A percentile compares a stretch with the other conserved stretches of the same genome.
Evolutionary conservation across 257 asterid genomes (phyloP).

Genomic region (Capsicum baccatum): DNA sequence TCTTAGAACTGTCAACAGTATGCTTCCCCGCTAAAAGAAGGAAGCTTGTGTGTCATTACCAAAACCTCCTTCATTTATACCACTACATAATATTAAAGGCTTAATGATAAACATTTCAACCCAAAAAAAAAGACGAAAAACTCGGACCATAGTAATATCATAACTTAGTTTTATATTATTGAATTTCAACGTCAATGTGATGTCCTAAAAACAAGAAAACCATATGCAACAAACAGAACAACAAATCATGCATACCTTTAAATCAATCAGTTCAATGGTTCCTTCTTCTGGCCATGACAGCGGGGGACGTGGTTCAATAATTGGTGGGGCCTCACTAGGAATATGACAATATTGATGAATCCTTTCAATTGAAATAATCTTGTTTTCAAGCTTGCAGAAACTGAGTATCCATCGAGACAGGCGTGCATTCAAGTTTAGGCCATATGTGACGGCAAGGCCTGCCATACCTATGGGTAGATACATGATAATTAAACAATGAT

Average conservation of each 20-base stretch:
- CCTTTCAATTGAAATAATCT: slow-evolving; percentile 93
- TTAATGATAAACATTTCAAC: slow-evolving; percentile 20
- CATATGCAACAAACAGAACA: slow-evolving; percentile 28
- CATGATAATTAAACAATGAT: slow-evolving; percentile 14
- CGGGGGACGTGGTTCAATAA: slow-evolving; percentile 75
- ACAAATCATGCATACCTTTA: slow-evolving; percentile 63
- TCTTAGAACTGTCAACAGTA: slow-evolving; percentile 7
- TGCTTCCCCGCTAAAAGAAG: neutral
- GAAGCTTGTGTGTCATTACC: slow-evolving; percentile 16
- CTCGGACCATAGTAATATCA: neutral
- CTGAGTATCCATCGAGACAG: slow-evolving; percentile 98
- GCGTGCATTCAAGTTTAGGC: slow-evolving; percentile 94
- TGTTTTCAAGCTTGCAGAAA: slow-evolving; percentile 99
- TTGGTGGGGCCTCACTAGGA: slow-evolving; percentile 92
- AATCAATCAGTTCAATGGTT: slow-evolving; percentile 73
- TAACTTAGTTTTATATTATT: slow-evolving; percentile 14
- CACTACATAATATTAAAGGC: slow-evolving; percentile 1
- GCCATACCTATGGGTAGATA: slow-evolving; percentile 75
- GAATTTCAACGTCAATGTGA: neutral
- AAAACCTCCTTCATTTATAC: slow-evolving; percentile 1
- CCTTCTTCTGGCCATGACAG: slow-evolving; percentile 92
- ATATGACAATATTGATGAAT: slow-evolving; percentile 90
- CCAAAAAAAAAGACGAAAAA: neutral
- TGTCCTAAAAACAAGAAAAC: neutral
- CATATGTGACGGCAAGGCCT: slow-evolving; percentile 97